phyloP scores from a whole-genome alignment of 805 yeast genomes.

The Myxozyma vanderwaltii region DNA sequence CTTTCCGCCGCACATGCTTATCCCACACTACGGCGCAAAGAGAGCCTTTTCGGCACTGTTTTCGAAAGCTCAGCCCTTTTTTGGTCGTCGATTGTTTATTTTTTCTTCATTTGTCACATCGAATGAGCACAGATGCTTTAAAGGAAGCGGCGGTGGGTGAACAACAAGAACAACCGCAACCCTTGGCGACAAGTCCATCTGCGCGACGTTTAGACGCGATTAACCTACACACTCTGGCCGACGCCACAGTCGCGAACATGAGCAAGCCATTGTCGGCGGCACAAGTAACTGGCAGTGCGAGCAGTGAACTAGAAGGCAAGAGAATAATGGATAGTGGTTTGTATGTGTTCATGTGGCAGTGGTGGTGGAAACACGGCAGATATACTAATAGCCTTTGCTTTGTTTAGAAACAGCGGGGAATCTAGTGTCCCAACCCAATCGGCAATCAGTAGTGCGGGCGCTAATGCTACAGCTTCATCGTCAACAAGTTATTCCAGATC shows the following conservation, averaged over 20 bases:
- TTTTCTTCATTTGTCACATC: too few species aligned
- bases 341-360: neutral
- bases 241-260: conserved; percentile 20
- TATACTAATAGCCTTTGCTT: neutral
- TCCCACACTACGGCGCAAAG: neutral
- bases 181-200: neutral
- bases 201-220: conserved; percentile 12
- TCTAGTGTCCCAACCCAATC: neutral
- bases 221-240: conserved; percentile 24
- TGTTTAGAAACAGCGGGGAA: neutral
- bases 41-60: too few species aligned
- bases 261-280: neutral
- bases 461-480: neutral
- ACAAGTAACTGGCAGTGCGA: neutral
- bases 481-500: neutral
- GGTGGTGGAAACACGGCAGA: neutral
- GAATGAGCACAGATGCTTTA: neutral
- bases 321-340: neutral
- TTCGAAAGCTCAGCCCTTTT: too few species aligned
- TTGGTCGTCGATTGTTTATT: neutral
- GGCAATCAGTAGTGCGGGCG: neutral
- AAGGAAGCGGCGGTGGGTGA: neutral
- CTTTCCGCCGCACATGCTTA: conserved; percentile 7
- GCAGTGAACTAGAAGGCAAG: neutral
- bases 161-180: neutral